Percentiles rank a stretch among this genome's conserved stretches.
Evolutionary conservation across 495 filamentous ascomycete species (phyloP).

Genomic region (Aspergillus mulundensis): DNA sequence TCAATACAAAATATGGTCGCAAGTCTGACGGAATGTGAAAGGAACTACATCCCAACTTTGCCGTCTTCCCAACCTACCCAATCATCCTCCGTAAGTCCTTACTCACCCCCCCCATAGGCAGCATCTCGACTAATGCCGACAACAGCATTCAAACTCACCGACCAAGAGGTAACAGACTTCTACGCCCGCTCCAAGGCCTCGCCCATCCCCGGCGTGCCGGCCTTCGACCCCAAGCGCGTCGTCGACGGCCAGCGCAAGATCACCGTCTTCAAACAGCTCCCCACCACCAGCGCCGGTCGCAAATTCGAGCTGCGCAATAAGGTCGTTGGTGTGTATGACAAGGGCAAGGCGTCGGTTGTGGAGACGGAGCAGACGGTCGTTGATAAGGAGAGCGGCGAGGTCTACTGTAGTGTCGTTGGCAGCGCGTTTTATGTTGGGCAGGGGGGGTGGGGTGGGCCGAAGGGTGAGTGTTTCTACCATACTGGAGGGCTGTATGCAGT

Average conservation of each 20-base stretch:
- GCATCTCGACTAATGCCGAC: neutral
- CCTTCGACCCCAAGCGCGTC: constrained; percentile 67
- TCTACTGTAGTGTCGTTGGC: constrained; percentile 64
- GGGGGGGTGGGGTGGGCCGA: constrained; percentile 87
- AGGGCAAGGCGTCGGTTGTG: constrained; percentile 78
- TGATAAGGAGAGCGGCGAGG: constrained; percentile 63
- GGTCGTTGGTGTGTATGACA: constrained; percentile 86
- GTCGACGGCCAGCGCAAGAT: constrained; percentile 86
- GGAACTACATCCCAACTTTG: constrained; percentile 79
- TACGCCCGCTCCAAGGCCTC: constrained; percentile 58
- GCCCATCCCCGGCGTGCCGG: constrained; percentile 71
- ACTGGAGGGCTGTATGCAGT: neutral
- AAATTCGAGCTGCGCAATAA: constrained; percentile 75
- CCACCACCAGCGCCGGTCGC: constrained; percentile 63
- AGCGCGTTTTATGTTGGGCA: constrained; percentile 79
- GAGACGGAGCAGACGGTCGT: constrained; percentile 77
- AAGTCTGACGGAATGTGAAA: constrained; percentile 21
- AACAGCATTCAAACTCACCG: constrained; percentile 73
- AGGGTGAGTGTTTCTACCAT: constrained; percentile 45
- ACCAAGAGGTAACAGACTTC: constrained; percentile 81
- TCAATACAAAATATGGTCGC: constrained; percentile 58
- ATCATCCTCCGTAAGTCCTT: constrained; percentile 65
- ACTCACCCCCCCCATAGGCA: neutral
- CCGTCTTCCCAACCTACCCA: constrained; percentile 84
- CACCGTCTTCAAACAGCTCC: constrained; percentile 72